phyloP scores from a whole-genome alignment of 768 basidiomycete genomes.

The Mycena polygramma region DNA sequence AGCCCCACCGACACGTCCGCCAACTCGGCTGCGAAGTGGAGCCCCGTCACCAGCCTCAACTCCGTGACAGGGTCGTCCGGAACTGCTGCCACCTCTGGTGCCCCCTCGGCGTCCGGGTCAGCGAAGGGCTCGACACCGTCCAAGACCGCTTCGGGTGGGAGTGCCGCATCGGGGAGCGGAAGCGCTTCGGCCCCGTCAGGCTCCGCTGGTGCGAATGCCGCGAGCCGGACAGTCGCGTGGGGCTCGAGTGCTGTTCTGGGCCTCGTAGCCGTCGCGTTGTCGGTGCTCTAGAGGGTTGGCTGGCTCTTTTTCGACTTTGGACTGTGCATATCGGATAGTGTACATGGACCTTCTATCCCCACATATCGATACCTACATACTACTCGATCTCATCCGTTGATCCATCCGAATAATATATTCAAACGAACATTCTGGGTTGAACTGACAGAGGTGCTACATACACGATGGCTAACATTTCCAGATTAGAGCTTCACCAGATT shows the following conservation, averaged over 20 bases:
- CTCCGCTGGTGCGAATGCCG: conserved; percentile 6
- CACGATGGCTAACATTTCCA: too few relatives aligned
- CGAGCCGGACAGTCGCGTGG: conserved; percentile 17
- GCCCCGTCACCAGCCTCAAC: conserved; percentile 58
- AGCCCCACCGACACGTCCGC: conserved; percentile 56
- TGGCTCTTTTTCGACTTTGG: neutral
- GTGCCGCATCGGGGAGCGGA: neutral
- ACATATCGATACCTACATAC: conserved; percentile 22
- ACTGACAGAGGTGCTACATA: too few relatives aligned
- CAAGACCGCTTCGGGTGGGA: neutral
- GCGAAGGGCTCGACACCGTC: neutral
- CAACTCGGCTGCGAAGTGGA: conserved; percentile 65
- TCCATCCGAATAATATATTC: conserved; percentile 8
- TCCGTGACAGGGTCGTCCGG: conserved; percentile 45
- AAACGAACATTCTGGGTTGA: neutral
- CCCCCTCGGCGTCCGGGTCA: neutral
- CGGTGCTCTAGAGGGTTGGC: conserved; percentile 19
- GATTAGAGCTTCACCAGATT: too few relatives aligned
- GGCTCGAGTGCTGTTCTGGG: conserved; percentile 25
- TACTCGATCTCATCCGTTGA: neutral
- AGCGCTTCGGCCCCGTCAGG: conserved; percentile 11
- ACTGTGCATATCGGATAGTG: neutral
- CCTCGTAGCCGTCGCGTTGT: conserved; percentile 26
- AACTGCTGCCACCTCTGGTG: neutral
- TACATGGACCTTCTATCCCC: conserved; percentile 14